Conservation (phyloP, 2,329 filamentous ascomycete genomes). For the Paradendryphiella salina region DNA sequence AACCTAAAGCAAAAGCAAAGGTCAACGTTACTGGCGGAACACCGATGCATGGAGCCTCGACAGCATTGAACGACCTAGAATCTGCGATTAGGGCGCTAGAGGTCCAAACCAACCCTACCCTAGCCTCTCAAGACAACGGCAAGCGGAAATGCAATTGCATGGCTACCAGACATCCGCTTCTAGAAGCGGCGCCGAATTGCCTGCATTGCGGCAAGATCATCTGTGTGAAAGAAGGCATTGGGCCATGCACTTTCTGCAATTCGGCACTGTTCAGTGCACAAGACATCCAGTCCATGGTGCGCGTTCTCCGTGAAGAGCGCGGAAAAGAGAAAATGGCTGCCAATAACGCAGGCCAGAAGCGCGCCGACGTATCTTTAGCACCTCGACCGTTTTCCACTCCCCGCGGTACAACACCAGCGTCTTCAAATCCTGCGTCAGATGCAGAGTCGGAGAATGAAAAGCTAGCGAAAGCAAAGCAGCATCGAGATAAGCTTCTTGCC, state of each 20-base stretch:
- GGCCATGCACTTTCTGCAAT: conserved; percentile 90
- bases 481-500: conserved; percentile 76
- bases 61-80: conserved; percentile 67
- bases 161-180: conserved; percentile 81
- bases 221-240: conserved; percentile 89
- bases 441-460: conserved; percentile 59
- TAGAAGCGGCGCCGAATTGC: conserved; percentile 92
- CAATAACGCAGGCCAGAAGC: conserved; percentile 71
- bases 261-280: conserved; percentile 69
- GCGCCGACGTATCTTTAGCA: conserved; percentile 65
- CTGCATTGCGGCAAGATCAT: conserved; percentile 91
- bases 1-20: conserved; percentile 61
- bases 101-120: conserved; percentile 82
- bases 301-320: conserved; percentile 79
- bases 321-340: conserved; percentile 83
- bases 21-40: conserved; percentile 74
- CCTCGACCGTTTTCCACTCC: conserved; percentile 61
- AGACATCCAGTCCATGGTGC: conserved; percentile 85
- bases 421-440: conserved; percentile 44
- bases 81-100: conserved; percentile 88
- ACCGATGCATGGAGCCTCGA: conserved; percentile 80
- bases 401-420: conserved; percentile 42
- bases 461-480: conserved; percentile 70
- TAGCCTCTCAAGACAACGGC: conserved; percentile 58
- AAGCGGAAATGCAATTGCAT: conserved; percentile 83